Evolutionary conservation across 2,329 filamentous ascomycete species (phyloP).

Genomic region (Ceratocystis albifundus): DNA sequence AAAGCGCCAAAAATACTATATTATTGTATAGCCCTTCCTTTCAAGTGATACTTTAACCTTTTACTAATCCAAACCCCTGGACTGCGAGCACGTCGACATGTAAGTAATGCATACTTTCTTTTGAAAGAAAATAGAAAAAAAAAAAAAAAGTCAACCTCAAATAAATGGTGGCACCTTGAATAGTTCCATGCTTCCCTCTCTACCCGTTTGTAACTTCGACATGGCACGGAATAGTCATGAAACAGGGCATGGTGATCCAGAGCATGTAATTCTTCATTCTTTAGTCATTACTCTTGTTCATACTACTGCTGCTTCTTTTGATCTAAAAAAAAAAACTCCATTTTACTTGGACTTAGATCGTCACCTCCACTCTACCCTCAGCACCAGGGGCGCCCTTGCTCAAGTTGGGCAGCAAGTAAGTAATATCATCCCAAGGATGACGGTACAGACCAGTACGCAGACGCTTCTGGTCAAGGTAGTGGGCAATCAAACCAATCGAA

Average conservation of each 20-base stretch:
- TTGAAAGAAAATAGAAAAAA: no score
- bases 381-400: constrained; percentile 56
- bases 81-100: background rate
- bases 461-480: constrained; percentile 99
- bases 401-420: constrained; percentile 78
- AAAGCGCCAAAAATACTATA: background rate
- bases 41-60: background rate
- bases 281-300: constrained; percentile 1
- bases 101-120: constrained; percentile 1
- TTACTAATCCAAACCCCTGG: background rate
- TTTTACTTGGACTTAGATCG: constrained; percentile 43
- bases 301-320: constrained; percentile 24
- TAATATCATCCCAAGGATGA: constrained; percentile 98
- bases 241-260: background rate
- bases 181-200: background rate
- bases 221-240: constrained; percentile 3
- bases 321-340: constrained; percentile 26
- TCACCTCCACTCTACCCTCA: constrained; percentile 84
- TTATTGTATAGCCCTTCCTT: background rate
- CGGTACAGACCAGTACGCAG: constrained; percentile 96
- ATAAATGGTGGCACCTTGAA: background rate
- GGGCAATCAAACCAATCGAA: constrained; percentile 96
- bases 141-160: constrained; percentile 8
- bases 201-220: background rate
- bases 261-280: constrained; percentile 10